Evolutionary conservation across 495 filamentous ascomycete genomes (phyloP), one percentile per base, ranked within the genome.

Genomic region (Penicillium nucicola): DNA sequence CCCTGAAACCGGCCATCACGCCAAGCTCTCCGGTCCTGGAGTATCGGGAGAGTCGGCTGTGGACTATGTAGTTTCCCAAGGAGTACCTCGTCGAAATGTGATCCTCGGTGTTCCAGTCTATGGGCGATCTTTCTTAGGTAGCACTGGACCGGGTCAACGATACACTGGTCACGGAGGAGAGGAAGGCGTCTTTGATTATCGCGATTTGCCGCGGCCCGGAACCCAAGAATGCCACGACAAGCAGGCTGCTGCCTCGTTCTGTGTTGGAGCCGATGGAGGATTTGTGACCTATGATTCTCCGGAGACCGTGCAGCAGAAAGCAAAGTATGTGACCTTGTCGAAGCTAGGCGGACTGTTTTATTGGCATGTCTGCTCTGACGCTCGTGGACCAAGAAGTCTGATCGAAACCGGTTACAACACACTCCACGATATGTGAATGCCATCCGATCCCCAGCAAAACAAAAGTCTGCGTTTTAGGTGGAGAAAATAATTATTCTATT

Each of bases 281-380:
- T 95, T 92, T 58, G 83, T 96, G 22, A 88, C 82, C 6, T 96
- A 95, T 64, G 91, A 96, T 62, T 91, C 89, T 52, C 84, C 86
- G 15, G 80, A 84, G 17, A 92, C 89, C 11, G 90, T 95, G n/a
- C 80, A 79, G 66, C 81, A 86, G 66, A 96, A 96, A 67, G 90
- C 88, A 2, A 68, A 77, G n/a, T 93, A 84, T 60, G 91, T 84
- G 62, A 90, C 83, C 55, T 78, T 86, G 52, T 82, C 84, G 51
- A 81, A 83, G 18, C 78, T 96, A 0, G 91, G 86, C 13, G 91
- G 91, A 0, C 68, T 96, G 31, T 96, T 95, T 64, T 96, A 92
- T 67, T 96, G 90, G 91, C 87, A 87, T 45, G 90, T 89, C n/a
- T 86, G 86, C 15, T 87, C 82, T 2, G 91, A 96, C 69, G 77